Conservation (phyloP, 371 early-diverging fungal genomes). For the Rhizopus sp. region DNA sequence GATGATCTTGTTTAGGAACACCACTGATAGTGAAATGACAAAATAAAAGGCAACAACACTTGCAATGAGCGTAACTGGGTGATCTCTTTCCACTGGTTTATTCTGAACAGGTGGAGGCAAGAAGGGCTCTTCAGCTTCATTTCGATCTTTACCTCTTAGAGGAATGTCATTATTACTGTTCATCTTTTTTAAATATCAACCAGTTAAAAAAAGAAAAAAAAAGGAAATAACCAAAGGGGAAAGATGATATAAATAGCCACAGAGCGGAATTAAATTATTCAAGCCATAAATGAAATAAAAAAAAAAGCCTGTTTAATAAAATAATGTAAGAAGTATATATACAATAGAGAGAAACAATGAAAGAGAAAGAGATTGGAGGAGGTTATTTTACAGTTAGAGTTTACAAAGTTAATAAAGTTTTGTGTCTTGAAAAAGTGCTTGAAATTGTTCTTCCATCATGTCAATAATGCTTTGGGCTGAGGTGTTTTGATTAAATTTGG, state of each 20-base stretch:
- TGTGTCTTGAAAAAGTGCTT: too few species aligned
- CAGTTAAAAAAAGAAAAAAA: not conserved
- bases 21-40: conserved; percentile 71
- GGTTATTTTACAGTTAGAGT: not conserved
- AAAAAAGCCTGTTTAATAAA: too few species aligned
- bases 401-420: too few species aligned
- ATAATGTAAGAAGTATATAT: too few species aligned
- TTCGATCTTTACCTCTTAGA: conserved; percentile 41
- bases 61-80: conserved; percentile 55
- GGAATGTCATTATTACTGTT: conserved; percentile 33
- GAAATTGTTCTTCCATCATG: not conserved
- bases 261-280: too few species aligned
- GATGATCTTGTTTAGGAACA: conserved; percentile 76
- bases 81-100: conserved; percentile 40
- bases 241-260: not conserved
- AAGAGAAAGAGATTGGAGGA: not conserved
- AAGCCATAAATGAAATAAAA: too few species aligned
- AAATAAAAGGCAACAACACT: conserved; percentile 70
- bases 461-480: not conserved
- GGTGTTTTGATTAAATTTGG: conserved; percentile 1
- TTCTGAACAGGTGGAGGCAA: conserved; percentile 57
- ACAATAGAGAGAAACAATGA: not conserved
- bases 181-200: conserved; percentile 10
- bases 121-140: conserved; percentile 53
- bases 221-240: not conserved